Evolutionary conservation across 2,329 filamentous ascomycete genomes (phyloP).

Genomic region (Fusarium praegraminearum): DNA sequence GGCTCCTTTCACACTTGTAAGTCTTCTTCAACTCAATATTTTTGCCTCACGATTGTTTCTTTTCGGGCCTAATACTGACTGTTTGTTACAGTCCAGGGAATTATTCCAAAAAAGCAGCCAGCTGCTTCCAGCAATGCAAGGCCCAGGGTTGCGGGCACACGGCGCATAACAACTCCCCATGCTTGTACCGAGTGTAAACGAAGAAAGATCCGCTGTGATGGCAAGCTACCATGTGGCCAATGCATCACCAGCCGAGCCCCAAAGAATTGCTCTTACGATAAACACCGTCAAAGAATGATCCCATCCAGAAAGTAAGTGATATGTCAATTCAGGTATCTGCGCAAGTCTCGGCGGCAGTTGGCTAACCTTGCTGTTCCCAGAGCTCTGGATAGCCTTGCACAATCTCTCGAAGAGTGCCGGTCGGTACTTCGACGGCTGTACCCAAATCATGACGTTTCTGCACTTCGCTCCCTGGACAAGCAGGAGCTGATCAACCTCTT

Average conservation of each 20-base stretch:
- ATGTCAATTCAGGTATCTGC: conserved; percentile 24
- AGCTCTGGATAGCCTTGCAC: conserved; percentile 72
- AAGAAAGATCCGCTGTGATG: conserved; percentile 87
- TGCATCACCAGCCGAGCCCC: conserved; percentile 85
- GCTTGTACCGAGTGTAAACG: conserved; percentile 83
- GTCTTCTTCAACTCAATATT: conserved; percentile 7
- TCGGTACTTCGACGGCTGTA: conserved; percentile 62
- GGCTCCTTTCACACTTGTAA: conserved; percentile 54
- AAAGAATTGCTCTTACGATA: conserved; percentile 83
- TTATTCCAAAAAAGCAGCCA: conserved; percentile 64
- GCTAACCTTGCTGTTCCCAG: conserved; percentile 48
- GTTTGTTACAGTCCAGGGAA: conserved; percentile 60
- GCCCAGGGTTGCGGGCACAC: conserved; percentile 56
- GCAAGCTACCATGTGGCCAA: conserved; percentile 83
- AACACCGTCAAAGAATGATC: conserved; percentile 80
- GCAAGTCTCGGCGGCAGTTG: neutral
- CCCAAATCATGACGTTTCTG: conserved; percentile 66
- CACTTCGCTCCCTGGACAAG: conserved; percentile 66
- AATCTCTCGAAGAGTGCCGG: conserved; percentile 73
- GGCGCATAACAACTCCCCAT: conserved; percentile 67
- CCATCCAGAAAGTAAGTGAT: conserved; percentile 78
- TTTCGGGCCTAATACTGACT: conserved; percentile 17
- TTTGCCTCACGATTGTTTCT: neutral
- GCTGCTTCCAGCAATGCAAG: conserved; percentile 53
- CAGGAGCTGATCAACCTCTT: conserved; percentile 70